Evolutionary conservation across 2,329 filamentous ascomycete species (phyloP), one percentile per base, ranked within the genome.

Genomic region (Blastomyces emzantsi): DNA sequence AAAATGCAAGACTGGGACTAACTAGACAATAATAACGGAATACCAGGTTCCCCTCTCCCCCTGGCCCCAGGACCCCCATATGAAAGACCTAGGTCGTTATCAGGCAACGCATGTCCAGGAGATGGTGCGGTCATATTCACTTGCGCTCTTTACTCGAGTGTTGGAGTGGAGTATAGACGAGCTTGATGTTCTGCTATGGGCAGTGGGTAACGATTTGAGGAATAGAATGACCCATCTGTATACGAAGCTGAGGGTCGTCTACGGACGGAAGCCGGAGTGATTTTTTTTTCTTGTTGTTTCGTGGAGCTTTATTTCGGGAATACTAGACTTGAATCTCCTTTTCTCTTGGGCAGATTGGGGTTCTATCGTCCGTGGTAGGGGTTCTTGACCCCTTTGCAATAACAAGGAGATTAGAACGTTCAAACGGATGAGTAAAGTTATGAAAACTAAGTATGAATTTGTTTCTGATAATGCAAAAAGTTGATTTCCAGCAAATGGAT

Each of bases 51-150:
- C 51, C 19, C 19, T 55, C 6, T 39, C 19, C 25, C 9, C 49
- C 15, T 62, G 61, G 61, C 39, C 61, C 11, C 57, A 58, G 41
- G 52, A 58, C n/a, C 3, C 61, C 9, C n/a, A n/a, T 15, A 22
- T 58, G 51, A 58, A 62, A 25, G 62, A 63, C 7, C n/a, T 63
- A 22, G 62, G 62, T n/a, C 45, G 52, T n/a, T 58, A 45, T 17
- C 52, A 64, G 45, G 55, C 33, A 15, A 58, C 63, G 8, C 63
- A 63, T 41, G n/a, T 66, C 58, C 45, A 65, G 30, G 64, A 68
- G 19, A 63, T 62, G 19, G 39, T 67, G 15, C 54, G 66, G 36
- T 67, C 65, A n/a, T 61, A 67, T 55, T 64, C 63, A 17, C 62
- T 64, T 9, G 63, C 63, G 30, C 33, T 65, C 22, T 66, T 66